These are phyloP conservation scores for Trifolium subterraneum DNA, from an alignment of 306 rosid species.

Conservation along the genomic window DNA sequence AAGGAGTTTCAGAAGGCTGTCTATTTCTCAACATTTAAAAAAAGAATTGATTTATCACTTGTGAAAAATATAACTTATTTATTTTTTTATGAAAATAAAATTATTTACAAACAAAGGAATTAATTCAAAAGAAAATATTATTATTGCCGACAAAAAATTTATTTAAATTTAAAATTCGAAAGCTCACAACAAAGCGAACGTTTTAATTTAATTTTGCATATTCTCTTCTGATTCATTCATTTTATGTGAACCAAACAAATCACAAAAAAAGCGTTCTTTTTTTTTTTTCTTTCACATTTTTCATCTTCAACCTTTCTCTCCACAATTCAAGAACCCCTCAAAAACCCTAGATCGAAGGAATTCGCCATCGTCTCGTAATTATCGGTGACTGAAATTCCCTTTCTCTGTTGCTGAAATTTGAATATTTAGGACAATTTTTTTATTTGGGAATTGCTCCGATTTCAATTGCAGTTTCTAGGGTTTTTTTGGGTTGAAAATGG, in stretches of 20 bases:
- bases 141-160: neutral
- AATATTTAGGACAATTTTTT: neutral
- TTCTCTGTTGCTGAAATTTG: conserved; percentile 11
- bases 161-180: neutral
- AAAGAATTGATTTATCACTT: too few relatives aligned
- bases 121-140: neutral
- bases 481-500: conserved; percentile 51
- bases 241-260: conserved; percentile 41
- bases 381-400: conserved; percentile 30
- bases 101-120: neutral
- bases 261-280: neutral
- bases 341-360: conserved; percentile 43
- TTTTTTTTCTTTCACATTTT: conserved; percentile 5
- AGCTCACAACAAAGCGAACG: conserved; percentile 13
- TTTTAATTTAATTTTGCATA: conserved; percentile 31
- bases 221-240: neutral
- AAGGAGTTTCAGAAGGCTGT: too few relatives aligned
- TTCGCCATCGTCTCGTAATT: conserved; percentile 24
- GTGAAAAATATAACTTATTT: too few relatives aligned
- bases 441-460: neutral
- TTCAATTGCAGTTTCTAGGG: conserved; percentile 43
- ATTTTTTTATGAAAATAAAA: too few relatives aligned
- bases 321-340: conserved; percentile 19
- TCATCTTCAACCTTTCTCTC: conserved; percentile 39
- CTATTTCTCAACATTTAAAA: too few relatives aligned